Conservation (phyloP, 83 land plant genomes). For the Picea mariana region DNA sequence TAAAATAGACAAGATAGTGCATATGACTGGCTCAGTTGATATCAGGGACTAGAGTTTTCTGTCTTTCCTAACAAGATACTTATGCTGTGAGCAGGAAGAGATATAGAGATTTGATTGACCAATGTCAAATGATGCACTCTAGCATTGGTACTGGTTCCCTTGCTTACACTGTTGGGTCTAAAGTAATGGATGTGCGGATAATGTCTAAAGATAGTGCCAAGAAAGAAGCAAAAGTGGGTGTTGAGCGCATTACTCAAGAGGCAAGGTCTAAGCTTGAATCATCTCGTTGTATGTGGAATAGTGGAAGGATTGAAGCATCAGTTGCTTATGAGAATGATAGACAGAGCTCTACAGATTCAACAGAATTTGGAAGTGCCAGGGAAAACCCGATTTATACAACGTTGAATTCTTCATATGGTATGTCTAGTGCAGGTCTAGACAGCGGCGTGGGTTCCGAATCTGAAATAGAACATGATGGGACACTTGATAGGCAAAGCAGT, state of each 20-base stretch:
- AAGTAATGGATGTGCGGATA: conserved; percentile 86
- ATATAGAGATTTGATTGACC: conserved; percentile 63
- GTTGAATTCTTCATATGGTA: conserved; percentile 25
- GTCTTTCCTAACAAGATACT: not conserved
- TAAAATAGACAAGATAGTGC: not conserved
- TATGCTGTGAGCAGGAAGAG: conserved; percentile 64
- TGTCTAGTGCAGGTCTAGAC: conserved; percentile 26
- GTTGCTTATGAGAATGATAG: conserved; percentile 18
- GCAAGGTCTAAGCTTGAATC: conserved; percentile 22
- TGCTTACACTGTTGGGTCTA: conserved; percentile 88
- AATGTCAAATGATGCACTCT: conserved; percentile 83
- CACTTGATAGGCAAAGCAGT: conserved; percentile 22
- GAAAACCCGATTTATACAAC: conserved; percentile 32
- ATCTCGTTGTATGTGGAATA: conserved; percentile 16
- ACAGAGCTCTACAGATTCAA: conserved; percentile 34
- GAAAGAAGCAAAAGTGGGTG: conserved; percentile 36
- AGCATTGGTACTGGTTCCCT: conserved; percentile 90
- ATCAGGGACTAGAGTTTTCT: not conserved
- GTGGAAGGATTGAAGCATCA: conserved; percentile 26
- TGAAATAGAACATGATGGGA: conserved; percentile 20
- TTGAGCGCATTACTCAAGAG: conserved; percentile 26
- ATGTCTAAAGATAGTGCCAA: conserved; percentile 49
- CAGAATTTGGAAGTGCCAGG: conserved; percentile 39
- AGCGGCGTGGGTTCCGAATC: conserved; percentile 18
- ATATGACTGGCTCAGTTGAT: not conserved